Conservation (phyloP, 805 yeast species). For the Candida maesae region DNA sequence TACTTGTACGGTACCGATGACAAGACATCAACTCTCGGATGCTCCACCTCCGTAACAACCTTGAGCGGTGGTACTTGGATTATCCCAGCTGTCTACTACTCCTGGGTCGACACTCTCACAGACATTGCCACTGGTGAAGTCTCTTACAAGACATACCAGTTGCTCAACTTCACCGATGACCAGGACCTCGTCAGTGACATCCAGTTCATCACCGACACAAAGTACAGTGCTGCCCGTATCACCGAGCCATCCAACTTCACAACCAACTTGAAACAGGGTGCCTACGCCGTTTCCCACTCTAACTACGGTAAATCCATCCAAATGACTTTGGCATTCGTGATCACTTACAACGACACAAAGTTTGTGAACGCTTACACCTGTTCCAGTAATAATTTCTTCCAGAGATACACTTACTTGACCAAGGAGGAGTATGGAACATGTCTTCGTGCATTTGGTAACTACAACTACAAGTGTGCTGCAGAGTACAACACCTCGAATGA, state of each 20-base stretch:
- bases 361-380: constrained; percentile 10
- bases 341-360: constrained; percentile 10
- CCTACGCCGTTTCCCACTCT: neutral
- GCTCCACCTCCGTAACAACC: constrained; percentile 1
- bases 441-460: neutral
- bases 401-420: constrained; percentile 4
- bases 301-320: neutral
- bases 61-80: neutral
- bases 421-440: constrained; percentile 9
- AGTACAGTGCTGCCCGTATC: neutral
- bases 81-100: neutral
- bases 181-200: constrained; percentile 14
- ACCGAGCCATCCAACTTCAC: constrained; percentile 5
- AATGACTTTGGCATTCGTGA: neutral
- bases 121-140: neutral
- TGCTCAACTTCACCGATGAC: constrained; percentile 16
- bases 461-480: constrained; percentile 6
- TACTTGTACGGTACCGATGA: constrained; percentile 1
- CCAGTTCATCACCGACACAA: constrained; percentile 7
- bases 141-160: constrained; percentile 4
- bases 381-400: neutral
- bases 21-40: constrained; percentile 5
- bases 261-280: constrained; percentile 18
- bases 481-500: neutral
- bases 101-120: constrained; percentile 6